Evolutionary conservation across 345 rosid genomes (phyloP).

Genomic region (Turritis glabra): DNA sequence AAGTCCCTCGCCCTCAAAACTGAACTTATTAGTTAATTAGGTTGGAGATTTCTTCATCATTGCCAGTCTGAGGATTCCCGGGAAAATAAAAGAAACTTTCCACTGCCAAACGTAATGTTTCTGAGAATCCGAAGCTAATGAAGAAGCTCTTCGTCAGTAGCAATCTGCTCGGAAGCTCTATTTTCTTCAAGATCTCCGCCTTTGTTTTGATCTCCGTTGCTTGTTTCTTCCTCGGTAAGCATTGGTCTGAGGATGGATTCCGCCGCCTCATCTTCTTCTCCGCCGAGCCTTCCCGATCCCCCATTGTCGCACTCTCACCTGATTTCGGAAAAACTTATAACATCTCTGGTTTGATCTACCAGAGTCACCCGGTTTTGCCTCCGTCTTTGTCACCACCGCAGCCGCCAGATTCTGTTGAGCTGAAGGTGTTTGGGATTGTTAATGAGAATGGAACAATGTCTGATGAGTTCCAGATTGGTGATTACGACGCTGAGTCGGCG

Average conservation of each 20-base stretch:
- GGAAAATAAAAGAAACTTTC: background rate
- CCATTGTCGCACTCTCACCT: conserved; percentile 61
- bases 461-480: conserved; percentile 77
- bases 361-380: conserved; percentile 10
- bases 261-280: conserved; percentile 83
- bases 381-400: conserved; percentile 38
- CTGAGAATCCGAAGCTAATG: conserved; percentile 42
- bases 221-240: conserved; percentile 86
- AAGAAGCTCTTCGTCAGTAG: conserved; percentile 52
- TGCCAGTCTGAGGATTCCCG: background rate
- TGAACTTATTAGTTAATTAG: background rate
- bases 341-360: conserved; percentile 46
- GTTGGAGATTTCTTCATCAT: background rate
- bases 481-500: conserved; percentile 63
- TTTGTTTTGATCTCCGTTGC: conserved; percentile 55
- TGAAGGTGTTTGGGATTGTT: conserved; percentile 66
- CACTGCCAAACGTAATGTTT: background rate
- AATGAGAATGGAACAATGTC: conserved; percentile 84
- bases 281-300: conserved; percentile 32
- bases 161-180: conserved; percentile 48
- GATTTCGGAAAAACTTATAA: conserved; percentile 50
- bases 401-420: conserved; percentile 45
- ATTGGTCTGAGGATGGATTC: conserved; percentile 66
- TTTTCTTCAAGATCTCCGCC: conserved; percentile 49
- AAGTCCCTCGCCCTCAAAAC: too few relatives aligned